phyloP scores from a whole-genome alignment of 2,329 filamentous ascomycete genomes.

The Penicillium sp. region DNA sequence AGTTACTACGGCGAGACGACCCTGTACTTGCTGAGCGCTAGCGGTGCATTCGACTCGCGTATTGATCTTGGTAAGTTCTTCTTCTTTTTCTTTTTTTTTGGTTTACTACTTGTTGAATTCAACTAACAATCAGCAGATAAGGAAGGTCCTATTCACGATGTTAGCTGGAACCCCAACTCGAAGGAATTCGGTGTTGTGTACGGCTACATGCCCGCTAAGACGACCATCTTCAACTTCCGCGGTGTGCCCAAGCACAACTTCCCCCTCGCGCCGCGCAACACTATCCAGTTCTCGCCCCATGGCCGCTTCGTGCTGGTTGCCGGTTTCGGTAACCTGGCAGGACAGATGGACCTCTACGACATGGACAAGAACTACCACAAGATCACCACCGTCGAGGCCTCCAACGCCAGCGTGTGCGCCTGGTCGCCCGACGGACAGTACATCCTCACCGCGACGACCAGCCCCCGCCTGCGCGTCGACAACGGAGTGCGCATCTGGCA shows the following conservation, averaged over 20 bases:
- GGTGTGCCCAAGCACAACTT: constrained; percentile 82
- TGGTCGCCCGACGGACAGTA: constrained; percentile 97
- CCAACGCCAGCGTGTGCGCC: constrained; percentile 92
- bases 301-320: constrained; percentile 91
- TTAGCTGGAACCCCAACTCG: constrained; percentile 96
- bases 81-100: neutral
- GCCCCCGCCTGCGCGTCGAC: constrained; percentile 89
- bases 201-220: constrained; percentile 98
- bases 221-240: constrained; percentile 92
- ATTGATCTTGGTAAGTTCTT: constrained; percentile 64
- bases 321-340: constrained; percentile 94
- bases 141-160: constrained; percentile 96
- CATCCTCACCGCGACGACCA: constrained; percentile 96
- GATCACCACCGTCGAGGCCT: constrained; percentile 88
- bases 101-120: neutral
- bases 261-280: constrained; percentile 85
- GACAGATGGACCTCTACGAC: constrained; percentile 97
- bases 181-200: constrained; percentile 98
- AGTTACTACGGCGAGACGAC: constrained; percentile 99
- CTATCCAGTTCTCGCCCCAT: constrained; percentile 89
- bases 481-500: constrained; percentile 97
- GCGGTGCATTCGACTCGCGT: constrained; percentile 87
- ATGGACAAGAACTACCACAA: constrained; percentile 91
- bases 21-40: constrained; percentile 89
- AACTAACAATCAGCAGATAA: constrained; percentile 61